These are phyloP conservation scores for Vaccinium macrocarpon DNA, from an alignment of 148 eudicot species.

Conservation along the genomic window DNA sequence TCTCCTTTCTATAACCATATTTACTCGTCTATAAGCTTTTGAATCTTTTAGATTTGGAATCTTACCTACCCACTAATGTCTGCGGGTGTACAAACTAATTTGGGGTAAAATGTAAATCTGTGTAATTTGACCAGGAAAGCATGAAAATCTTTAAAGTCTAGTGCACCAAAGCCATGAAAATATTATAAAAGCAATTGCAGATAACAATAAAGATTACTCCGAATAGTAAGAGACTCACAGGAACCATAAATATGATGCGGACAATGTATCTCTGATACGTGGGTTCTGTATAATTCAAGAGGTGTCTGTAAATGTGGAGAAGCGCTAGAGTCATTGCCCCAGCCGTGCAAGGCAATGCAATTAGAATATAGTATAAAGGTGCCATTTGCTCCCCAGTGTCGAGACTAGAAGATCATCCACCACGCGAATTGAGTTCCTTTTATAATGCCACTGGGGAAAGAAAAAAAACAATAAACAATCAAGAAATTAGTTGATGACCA, in stretches of 20 bases:
- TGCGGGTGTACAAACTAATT: neutral
- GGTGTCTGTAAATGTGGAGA: conserved; percentile 78
- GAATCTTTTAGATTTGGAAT: neutral
- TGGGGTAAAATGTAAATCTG: neutral
- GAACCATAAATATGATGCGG: conserved; percentile 97
- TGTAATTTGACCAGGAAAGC: neutral
- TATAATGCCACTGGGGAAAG: neutral
- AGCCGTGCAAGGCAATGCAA: conserved; percentile 82
- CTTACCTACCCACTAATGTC: neutral
- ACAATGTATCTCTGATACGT: conserved; percentile 93
- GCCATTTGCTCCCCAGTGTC: conserved; percentile 50
- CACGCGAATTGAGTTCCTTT: conserved; percentile 2
- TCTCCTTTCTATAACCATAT: neutral
- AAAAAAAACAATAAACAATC: neutral
- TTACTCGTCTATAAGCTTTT: neutral
- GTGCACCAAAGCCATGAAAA: neutral
- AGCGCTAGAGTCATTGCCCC: conserved; percentile 84
- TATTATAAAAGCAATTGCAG: neutral
- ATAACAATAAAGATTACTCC: neutral
- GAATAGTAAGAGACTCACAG: conserved; percentile 59
- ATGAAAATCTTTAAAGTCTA: neutral
- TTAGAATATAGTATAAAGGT: conserved; percentile 56
- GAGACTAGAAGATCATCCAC: conserved; percentile 14
- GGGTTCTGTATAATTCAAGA: conserved; percentile 92
- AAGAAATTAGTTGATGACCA: neutral